phyloP scores from a whole-genome alignment of 2,329 filamentous ascomycete species.

The Calonectria hongkongensis region DNA sequence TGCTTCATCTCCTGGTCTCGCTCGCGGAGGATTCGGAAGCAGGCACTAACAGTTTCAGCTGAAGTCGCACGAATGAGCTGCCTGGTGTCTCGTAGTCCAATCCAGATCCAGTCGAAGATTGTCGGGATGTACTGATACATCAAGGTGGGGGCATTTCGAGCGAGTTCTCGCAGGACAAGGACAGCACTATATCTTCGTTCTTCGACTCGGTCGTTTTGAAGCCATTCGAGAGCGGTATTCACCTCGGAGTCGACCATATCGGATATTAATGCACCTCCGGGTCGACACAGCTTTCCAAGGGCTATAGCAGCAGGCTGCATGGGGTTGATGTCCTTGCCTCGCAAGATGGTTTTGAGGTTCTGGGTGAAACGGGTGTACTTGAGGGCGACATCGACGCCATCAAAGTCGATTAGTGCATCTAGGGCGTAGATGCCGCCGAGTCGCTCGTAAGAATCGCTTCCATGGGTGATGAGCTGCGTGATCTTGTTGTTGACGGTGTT shows the following conservation, averaged over 20 bases:
- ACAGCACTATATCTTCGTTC: conserved; percentile 95
- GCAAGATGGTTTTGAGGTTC: conserved; percentile 89
- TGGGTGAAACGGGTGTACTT: conserved; percentile 97
- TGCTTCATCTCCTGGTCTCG: conserved; percentile 92
- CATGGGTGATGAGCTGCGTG: conserved; percentile 84
- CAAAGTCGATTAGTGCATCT: conserved; percentile 95
- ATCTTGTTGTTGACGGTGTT: conserved; percentile 74
- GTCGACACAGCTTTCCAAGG: conserved; percentile 91
- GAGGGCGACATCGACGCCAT: conserved; percentile 92
- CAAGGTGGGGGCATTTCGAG: conserved; percentile 93
- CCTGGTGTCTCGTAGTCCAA: conserved; percentile 91
- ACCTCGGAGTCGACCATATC: conserved; percentile 98
- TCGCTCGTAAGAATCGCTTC: conserved; percentile 89
- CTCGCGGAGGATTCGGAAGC: conserved; percentile 95
- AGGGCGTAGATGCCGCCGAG: conserved; percentile 94
- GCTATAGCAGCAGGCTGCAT: conserved; percentile 94
- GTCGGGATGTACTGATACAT: conserved; percentile 97
- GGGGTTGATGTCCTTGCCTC: conserved; percentile 92
- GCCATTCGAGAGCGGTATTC: conserved; percentile 96
- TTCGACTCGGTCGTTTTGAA: conserved; percentile 95
- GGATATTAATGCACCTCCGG: conserved; percentile 94
- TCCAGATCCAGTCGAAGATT: conserved; percentile 97
- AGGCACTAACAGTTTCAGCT: conserved; percentile 93
- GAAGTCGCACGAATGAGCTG: conserved; percentile 94
- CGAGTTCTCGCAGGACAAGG: conserved; percentile 91